Conservation (phyloP, 2,329 filamentous ascomycete genomes). For the Paraphaeosphaeria minitans region DNA sequence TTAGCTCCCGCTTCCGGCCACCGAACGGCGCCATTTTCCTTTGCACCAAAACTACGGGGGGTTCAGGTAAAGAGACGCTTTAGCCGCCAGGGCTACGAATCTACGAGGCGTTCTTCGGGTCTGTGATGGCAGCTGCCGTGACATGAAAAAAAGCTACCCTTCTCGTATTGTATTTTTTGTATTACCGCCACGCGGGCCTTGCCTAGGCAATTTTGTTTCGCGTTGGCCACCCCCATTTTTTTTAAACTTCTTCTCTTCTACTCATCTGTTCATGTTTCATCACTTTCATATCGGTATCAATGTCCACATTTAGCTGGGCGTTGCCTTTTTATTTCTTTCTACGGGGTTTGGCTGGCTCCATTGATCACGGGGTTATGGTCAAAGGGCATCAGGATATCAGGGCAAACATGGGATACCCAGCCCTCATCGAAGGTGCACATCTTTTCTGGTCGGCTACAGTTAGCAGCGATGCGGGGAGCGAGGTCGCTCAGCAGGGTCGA, state of each 20-base stretch:
- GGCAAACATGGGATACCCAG: conserved; percentile 43
- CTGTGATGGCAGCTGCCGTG: conserved; percentile 7
- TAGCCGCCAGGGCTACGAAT: conserved; percentile 48
- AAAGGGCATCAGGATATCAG: conserved; percentile 17
- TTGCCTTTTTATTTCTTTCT: conserved; percentile 2
- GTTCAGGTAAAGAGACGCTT: conserved; percentile 45
- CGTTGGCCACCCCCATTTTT: too few relatives aligned
- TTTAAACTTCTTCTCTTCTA: too few relatives aligned
- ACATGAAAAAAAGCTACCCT: not conserved
- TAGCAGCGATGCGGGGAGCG: conserved; percentile 9
- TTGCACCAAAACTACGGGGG: conserved; percentile 24
- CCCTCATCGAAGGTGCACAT: conserved; percentile 34
- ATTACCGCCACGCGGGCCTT: conserved; percentile 1
- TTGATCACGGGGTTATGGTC: conserved; percentile 18
- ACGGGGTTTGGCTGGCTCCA: conserved; percentile 11
- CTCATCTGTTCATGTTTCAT: not conserved
- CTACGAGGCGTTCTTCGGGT: conserved; percentile 23
- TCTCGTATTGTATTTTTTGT: conserved; percentile 5
- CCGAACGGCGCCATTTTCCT: not conserved
- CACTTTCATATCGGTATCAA: not conserved
- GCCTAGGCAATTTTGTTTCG: not conserved
- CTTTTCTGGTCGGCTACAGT: conserved; percentile 18
- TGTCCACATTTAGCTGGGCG: conserved; percentile 10
- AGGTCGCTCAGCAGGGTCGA: not conserved
- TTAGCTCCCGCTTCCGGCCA: conserved; percentile 14